Evolutionary conservation across 192 early-diverging fungal genomes (phyloP).

Genomic region (Umbelopsis sp.): DNA sequence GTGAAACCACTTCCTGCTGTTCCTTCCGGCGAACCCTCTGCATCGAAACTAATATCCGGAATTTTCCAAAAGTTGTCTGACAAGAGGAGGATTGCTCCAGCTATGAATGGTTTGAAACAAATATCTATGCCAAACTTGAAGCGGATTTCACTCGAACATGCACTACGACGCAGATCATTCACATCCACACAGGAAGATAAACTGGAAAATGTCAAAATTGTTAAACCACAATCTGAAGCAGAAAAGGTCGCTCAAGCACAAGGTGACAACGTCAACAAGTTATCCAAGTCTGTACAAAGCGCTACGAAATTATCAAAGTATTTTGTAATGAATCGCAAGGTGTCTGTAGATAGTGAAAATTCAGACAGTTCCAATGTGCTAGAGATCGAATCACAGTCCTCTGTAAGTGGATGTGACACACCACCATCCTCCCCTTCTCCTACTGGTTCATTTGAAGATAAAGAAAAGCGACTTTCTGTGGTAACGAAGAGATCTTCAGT

Average conservation of each 20-base stretch:
- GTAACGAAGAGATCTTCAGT: neutral
- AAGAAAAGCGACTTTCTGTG: neutral
- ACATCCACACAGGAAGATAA: too few relatives aligned
- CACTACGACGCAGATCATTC: neutral
- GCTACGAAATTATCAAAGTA: neutral
- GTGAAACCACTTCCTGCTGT: neutral
- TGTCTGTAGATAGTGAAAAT: neutral
- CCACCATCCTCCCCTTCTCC: constrained; percentile 10
- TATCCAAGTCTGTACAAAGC: neutral
- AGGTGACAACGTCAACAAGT: neutral
- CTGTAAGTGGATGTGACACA: neutral
- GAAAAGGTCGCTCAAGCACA: neutral
- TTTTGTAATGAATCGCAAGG: neutral
- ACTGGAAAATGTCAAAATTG: neutral
- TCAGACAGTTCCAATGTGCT: constrained; percentile 3
- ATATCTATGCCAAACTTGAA: neutral
- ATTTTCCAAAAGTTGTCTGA: neutral
- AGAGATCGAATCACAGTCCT: neutral
- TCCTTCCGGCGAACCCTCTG: neutral
- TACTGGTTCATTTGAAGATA: neutral
- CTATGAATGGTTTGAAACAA: neutral
- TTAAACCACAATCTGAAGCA: neutral
- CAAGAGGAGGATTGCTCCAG: constrained; percentile 2
- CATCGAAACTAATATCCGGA: neutral
- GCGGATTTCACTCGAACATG: neutral